Evolutionary conservation across 495 filamentous ascomycete genomes (phyloP).

Genomic region (Lepidopterella palustris): DNA sequence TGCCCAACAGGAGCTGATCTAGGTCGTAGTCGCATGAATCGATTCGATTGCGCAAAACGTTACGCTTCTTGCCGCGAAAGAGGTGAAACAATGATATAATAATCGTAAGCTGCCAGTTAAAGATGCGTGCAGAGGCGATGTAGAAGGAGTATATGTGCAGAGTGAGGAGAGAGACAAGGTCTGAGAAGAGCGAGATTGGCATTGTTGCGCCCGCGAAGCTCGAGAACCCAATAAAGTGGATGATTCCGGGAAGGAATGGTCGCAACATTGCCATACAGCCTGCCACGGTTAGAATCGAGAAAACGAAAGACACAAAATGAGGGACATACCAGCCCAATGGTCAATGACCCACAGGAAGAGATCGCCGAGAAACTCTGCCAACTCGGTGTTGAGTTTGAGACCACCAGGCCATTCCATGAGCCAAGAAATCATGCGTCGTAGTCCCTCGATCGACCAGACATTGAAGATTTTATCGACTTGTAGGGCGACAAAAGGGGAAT

Average conservation of each 20-base stretch:
- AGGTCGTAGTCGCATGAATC: conserved; percentile 99
- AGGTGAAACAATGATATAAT: conserved; percentile 95
- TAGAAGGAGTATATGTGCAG: conserved; percentile 98
- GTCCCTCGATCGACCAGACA: conserved; percentile 79
- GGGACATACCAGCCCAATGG: conserved; percentile 73
- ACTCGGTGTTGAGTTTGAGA: conserved; percentile 90
- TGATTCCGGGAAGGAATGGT: conserved; percentile 74
- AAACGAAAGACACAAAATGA: background rate
- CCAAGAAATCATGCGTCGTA: conserved; percentile 88
- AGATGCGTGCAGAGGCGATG: conserved; percentile 90
- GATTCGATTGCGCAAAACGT: conserved; percentile 93
- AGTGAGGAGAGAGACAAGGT: conserved; percentile 85
- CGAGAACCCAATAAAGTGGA: conserved; percentile 90
- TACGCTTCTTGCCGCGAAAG: conserved; percentile 95
- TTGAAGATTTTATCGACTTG: conserved; percentile 73
- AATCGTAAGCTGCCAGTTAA: conserved; percentile 96
- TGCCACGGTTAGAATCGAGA: conserved; percentile 22
- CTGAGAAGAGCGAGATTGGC: conserved; percentile 94
- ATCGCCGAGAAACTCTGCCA: conserved; percentile 88
- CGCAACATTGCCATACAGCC: conserved; percentile 69
- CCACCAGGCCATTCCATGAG: conserved; percentile 98
- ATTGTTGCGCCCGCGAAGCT: conserved; percentile 94
- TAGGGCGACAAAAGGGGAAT: conserved; percentile 74
- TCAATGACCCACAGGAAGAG: conserved; percentile 98
- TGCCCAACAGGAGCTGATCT: conserved; percentile 92